Evolutionary conservation across 1,284 basidiomycete species (phyloP).

Genomic region (Ceratobasidium theobromae): DNA sequence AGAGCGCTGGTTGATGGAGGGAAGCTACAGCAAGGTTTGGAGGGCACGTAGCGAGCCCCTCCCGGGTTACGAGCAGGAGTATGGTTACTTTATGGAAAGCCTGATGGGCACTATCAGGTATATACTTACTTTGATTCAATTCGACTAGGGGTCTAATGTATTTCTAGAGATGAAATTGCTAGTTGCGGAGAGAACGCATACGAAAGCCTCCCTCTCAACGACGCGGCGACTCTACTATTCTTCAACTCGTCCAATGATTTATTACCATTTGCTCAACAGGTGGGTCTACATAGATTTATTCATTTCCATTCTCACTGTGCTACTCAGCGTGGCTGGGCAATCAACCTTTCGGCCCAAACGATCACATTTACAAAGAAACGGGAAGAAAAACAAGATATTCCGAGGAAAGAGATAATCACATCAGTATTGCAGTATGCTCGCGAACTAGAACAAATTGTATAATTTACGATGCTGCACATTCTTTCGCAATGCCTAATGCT

Average conservation of each 20-base stretch:
- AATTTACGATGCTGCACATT: conserved; percentile 39
- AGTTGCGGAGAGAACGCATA: conserved; percentile 91
- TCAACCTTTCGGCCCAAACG: conserved; percentile 59
- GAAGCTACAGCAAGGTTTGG: conserved; percentile 98
- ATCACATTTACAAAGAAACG: conserved; percentile 69
- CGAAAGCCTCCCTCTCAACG: conserved; percentile 81
- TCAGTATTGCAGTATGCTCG: conserved; percentile 76
- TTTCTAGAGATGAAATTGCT: conserved; percentile 82
- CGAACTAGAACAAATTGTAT: conserved; percentile 87
- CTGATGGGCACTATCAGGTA: conserved; percentile 91
- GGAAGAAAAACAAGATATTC: conserved; percentile 78
- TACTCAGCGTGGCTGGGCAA: conserved; percentile 67
- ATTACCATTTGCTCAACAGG: conserved; percentile 73
- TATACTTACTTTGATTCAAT: conserved; percentile 35
- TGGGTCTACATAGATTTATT: conserved; percentile 44
- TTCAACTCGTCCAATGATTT: conserved; percentile 79
- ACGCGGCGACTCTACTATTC: conserved; percentile 86
- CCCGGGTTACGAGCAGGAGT: conserved; percentile 76
- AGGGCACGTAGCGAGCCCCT: conserved; percentile 74
- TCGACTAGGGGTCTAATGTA: conserved; percentile 1
- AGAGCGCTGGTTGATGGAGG: conserved; percentile 99
- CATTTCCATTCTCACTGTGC: conserved; percentile 31
- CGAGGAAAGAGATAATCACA: conserved; percentile 75
- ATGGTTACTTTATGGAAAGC: conserved; percentile 87
- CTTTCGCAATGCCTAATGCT: too few species aligned